Base-by-base conservation (phyloP, 2,329 filamentous ascomycete genomes). In the Thelonectria blattea region DNA sequence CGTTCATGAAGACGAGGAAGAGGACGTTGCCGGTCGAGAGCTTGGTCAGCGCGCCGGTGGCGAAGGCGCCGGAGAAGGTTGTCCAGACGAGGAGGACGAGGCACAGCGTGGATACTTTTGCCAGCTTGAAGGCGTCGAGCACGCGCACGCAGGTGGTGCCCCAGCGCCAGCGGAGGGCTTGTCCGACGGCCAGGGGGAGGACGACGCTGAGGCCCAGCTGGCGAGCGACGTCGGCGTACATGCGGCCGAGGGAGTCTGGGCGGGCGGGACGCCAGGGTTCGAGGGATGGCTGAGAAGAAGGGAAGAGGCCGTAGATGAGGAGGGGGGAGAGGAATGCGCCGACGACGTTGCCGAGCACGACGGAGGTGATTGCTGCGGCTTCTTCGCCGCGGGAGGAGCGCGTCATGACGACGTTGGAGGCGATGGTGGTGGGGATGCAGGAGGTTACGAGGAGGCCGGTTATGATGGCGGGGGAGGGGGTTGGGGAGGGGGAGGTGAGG, bases 331-430 rank as follows among this genome's bases (percentile, higher is more conserved):
- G 70, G 71, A 92, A 91, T 0, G 88, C 83, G 1, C 89, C 89
- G 0, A 88, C 76, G 10, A 91, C 81, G 73, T 92, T 91, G 30
- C 88, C 89, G 46, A 92, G 77, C 9, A 91, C 82, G 2, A 90
- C 88, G 69, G 91, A 88, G 32, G 91, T 88, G 61, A 89, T 80
- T 50, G 85, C 85, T 0, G 86, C 84, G 3, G 85, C 85, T 60
- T 87, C 85, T 65, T 91, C 90, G 5, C 89, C 89, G 39, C 88
- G 85, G 0, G 89, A 85, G 41, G 85, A 81, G 24, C 88, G 79
- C 6, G 89, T 91, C 88, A 91, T 91, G 42, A 91, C 87, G 8
- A 91, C 87, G 71, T 91, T 91, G 47, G 86, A 90, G 8, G 87
- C 84, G 68, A 91, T 89, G 0, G 89, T 91, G 0, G 89, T 92